Conservation (phyloP, 2,329 filamentous ascomycete genomes). For the Trichoderma sp. region DNA sequence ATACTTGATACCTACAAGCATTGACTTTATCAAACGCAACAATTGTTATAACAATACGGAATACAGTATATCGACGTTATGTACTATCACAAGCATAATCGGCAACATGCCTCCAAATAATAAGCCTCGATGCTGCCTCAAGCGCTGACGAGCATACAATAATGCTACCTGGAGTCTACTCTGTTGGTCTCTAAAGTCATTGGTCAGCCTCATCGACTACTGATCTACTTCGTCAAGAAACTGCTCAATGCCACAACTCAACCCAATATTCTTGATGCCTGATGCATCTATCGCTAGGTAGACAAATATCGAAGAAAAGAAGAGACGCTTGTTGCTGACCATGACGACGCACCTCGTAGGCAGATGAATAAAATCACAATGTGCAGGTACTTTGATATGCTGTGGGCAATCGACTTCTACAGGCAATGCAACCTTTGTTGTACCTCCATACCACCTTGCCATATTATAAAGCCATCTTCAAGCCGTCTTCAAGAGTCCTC, state of each 20-base stretch:
- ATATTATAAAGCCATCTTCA: background rate
- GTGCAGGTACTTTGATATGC: background rate
- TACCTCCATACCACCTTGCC: background rate
- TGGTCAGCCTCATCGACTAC: background rate
- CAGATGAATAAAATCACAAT: background rate
- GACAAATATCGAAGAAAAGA: background rate
- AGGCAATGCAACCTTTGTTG: rapidly evolving
- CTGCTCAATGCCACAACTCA: background rate
- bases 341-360: background rate
- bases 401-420: background rate
- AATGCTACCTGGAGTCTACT: background rate
- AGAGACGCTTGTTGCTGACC: background rate
- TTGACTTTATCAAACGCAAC: background rate
- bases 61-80: background rate
- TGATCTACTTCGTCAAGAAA: background rate
- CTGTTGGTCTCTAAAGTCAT: background rate
- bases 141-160: background rate
- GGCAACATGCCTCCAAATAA: background rate
- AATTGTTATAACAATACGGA: background rate
- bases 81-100: background rate
- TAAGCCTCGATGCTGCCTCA: background rate
- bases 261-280: background rate
- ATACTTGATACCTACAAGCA: background rate
- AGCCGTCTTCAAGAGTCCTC: background rate
- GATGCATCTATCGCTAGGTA: background rate